A percentile compares a stretch with the other conserved stretches of the same genome.
phyloP scores from a whole-genome alignment of 2,329 filamentous ascomycete species.

The Bipolaris cookei region DNA sequence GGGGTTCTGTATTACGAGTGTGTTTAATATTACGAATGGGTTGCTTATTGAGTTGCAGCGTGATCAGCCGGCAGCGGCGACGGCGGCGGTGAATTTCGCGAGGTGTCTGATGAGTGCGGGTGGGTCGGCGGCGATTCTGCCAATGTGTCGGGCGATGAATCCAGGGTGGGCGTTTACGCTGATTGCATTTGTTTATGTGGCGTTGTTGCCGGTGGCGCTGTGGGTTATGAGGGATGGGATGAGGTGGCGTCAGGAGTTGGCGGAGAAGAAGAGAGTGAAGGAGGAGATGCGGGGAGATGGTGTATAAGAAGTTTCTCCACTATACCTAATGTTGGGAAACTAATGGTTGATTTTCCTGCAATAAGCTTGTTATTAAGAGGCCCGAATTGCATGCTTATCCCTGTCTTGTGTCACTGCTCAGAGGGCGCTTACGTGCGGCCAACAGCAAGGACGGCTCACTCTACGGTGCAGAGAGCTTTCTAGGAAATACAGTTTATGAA shows the following conservation, averaged over 20 bases:
- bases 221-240: constrained; percentile 43
- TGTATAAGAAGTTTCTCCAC: not conserved
- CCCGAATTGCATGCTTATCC: too few relatives aligned
- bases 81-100: constrained; percentile 48
- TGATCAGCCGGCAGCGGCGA: constrained; percentile 49
- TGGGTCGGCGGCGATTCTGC: constrained; percentile 48
- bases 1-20: constrained; percentile 62
- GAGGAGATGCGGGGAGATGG: not conserved
- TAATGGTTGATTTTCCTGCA: too few relatives aligned
- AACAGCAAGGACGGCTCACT: not conserved
- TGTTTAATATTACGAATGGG: constrained; percentile 53
- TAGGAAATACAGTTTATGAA: not conserved
- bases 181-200: constrained; percentile 37
- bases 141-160: constrained; percentile 53
- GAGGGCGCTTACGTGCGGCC: too few relatives aligned
- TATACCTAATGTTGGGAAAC: too few relatives aligned
- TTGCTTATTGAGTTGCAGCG: constrained; percentile 55
- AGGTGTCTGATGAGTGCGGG: constrained; percentile 49
- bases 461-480: not conserved
- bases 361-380: too few relatives aligned
- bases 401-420: too few relatives aligned
- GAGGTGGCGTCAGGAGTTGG: constrained; percentile 37
- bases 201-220: constrained; percentile 33
- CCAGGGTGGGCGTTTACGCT: constrained; percentile 57
- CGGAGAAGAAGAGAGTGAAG: constrained; percentile 20